Conservation (phyloP, 2,329 filamentous ascomycete species). For the Bertia moriformis region DNA sequence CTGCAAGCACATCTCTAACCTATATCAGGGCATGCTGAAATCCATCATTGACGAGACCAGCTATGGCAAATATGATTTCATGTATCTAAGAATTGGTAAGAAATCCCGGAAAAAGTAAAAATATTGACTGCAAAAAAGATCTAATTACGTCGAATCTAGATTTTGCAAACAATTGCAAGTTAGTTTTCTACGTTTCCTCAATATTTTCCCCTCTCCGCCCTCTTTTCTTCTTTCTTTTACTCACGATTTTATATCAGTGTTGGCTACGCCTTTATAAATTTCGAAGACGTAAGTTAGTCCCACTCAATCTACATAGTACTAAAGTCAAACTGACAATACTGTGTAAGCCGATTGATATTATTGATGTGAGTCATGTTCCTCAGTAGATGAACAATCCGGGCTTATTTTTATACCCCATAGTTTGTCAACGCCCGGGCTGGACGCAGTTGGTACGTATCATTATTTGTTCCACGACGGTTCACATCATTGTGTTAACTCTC, state of each 20-base stretch:
- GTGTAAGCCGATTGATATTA: conserved; percentile 53
- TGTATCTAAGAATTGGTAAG: conserved; percentile 70
- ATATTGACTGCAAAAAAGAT: background rate
- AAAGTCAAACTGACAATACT: no score
- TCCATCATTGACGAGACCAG: conserved; percentile 64
- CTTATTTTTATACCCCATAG: conserved; percentile 24
- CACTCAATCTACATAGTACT: no score
- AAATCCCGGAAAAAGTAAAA: background rate
- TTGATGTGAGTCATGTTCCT: conserved; percentile 38
- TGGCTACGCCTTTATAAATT: conserved; percentile 95
- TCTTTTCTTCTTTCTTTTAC: no score
- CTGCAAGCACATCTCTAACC: background rate
- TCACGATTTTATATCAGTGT: conserved; percentile 38
- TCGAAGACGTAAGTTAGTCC: conserved; percentile 22
- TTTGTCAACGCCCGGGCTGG: conserved; percentile 60
- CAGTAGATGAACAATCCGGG: conserved; percentile 2
- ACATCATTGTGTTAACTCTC: no score
- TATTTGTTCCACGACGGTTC: background rate
- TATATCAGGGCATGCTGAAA: conserved; percentile 59
- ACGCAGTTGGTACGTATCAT: conserved; percentile 52
- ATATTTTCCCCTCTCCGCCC: no score
- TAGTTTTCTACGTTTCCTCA: conserved; percentile 21
- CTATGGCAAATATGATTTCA: conserved; percentile 78
- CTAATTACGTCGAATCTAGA: background rate
- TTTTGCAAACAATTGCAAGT: conserved; percentile 57